phyloP scores from a whole-genome alignment of 2,329 filamentous ascomycete species.

The Trichoderma sp. region DNA sequence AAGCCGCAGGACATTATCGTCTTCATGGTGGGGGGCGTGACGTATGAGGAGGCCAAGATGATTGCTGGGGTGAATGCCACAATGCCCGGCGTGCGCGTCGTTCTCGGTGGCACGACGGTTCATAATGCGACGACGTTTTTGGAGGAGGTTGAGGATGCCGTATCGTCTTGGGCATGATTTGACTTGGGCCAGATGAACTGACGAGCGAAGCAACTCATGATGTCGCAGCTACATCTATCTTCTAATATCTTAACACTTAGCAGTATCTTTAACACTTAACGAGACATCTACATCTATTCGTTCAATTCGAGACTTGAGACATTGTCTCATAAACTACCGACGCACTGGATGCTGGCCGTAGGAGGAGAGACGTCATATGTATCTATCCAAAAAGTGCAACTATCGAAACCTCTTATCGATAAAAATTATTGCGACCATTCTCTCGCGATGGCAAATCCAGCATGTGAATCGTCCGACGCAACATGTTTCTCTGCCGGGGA shows the following conservation, averaged over 20 bases:
- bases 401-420: slow-evolving; percentile 1
- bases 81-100: slow-evolving; percentile 83
- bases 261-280: background rate
- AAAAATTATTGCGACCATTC: slow-evolving; percentile 19
- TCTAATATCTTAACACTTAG: too few relatives aligned
- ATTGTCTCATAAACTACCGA: too few relatives aligned
- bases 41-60: slow-evolving; percentile 96
- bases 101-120: slow-evolving; percentile 83
- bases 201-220: background rate
- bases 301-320: too few relatives aligned
- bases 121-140: slow-evolving; percentile 88
- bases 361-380: slow-evolving; percentile 13
- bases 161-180: slow-evolving; percentile 78
- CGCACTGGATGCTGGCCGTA: background rate
- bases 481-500: background rate
- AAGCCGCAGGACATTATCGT: slow-evolving; percentile 96
- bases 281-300: too few relatives aligned
- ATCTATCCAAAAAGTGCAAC: background rate
- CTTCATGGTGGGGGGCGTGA: slow-evolving; percentile 90
- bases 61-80: slow-evolving; percentile 93
- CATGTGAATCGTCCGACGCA: background rate
- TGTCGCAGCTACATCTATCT: background rate
- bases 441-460: background rate
- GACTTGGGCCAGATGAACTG: slow-evolving; percentile 32
- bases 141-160: slow-evolving; percentile 88